phyloP scores from a whole-genome alignment of 2,329 filamentous ascomycete genomes.

The Xylariaceae sp. region DNA sequence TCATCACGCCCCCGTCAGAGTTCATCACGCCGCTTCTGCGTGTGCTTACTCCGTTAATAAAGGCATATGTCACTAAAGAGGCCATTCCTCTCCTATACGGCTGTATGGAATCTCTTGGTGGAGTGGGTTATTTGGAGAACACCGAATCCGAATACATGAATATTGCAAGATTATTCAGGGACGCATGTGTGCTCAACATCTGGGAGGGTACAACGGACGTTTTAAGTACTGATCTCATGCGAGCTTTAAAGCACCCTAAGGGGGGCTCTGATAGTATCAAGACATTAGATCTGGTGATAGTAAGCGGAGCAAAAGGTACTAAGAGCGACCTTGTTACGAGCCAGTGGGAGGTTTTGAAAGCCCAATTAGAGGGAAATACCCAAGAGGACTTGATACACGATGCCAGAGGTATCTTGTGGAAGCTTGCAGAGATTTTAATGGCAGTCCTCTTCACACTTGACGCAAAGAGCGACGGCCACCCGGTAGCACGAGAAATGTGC shows the following conservation, averaged over 20 bases:
- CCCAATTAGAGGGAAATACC: constrained; percentile 42
- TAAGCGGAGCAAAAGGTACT: constrained; percentile 31
- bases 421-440: constrained; percentile 51
- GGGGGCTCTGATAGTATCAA: constrained; percentile 45
- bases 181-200: constrained; percentile 44
- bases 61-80: constrained; percentile 48
- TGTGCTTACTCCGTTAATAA: constrained; percentile 64
- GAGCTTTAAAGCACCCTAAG: constrained; percentile 53
- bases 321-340: constrained; percentile 30
- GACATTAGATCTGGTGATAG: constrained; percentile 52
- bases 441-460: constrained; percentile 52
- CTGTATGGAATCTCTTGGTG: constrained; percentile 35
- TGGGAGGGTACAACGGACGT: constrained; percentile 62
- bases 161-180: constrained; percentile 59
- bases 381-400: constrained; percentile 52
- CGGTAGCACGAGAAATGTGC: constrained; percentile 48
- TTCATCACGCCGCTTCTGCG: constrained; percentile 51
- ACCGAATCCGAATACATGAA: constrained; percentile 59
- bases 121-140: constrained; percentile 48
- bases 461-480: constrained; percentile 44
- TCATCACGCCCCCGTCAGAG: constrained; percentile 19
- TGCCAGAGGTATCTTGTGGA: constrained; percentile 52
- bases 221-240: constrained; percentile 59
- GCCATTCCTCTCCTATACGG: constrained; percentile 26
- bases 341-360: constrained; percentile 50